Evolutionary conservation across 176 grass and related monocot genomes (phyloP), one percentile per base, ranked within the genome.

Genomic region (Ampelocalamus luodianensis): DNA sequence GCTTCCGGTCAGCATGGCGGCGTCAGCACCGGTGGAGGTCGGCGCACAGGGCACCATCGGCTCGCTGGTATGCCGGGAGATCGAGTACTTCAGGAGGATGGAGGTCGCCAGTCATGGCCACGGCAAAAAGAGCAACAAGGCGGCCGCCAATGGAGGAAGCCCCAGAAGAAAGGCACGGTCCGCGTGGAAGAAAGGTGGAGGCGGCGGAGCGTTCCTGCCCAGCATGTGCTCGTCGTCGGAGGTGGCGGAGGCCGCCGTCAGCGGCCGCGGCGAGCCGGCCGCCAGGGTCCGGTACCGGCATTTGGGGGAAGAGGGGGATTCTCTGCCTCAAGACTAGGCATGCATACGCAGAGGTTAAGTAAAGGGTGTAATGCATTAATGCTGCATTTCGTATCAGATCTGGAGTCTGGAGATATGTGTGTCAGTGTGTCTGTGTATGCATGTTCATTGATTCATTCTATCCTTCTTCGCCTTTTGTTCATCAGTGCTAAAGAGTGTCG

Each of bases 181-280:
- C 10, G 32, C 3, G 15, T 43, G 46, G 38, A 85, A 77, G 64
- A 84, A 77, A 56, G 56, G 71, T 15, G 55, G 7, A 32, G 66
- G 53, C 3, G 53, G 15, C 12, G 38, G 49, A 2, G 55, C 32
- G 67, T 91, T 91, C 82, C 49, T 91, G 65, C 82, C 90, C 12
- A 82, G 86, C 43, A 73, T 91, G 64, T 91, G 90, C 78, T 91
- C 90, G 6, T 75, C 65, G 26, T 79, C 72, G 20, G 83, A 78
- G 72, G 88, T 90, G 45, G 61, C 65, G 10, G 79, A 82, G 10
- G 29, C 63, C 61, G 18, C 22, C 68, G 46, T 46, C 39, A 18
- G 84, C 14, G 27, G 77, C 10, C 11, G 54, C 15, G 29, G 53
- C 39, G 40, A 36, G 40, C 80, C 18, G 67, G 50, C 64, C 0